A percentile compares a stretch with the other conserved stretches of the same genome.
These are phyloP conservation scores for Talaromyces nanjingensis DNA, from an alignment of 495 filamentous ascomycete species.

Conservation along the genomic window DNA sequence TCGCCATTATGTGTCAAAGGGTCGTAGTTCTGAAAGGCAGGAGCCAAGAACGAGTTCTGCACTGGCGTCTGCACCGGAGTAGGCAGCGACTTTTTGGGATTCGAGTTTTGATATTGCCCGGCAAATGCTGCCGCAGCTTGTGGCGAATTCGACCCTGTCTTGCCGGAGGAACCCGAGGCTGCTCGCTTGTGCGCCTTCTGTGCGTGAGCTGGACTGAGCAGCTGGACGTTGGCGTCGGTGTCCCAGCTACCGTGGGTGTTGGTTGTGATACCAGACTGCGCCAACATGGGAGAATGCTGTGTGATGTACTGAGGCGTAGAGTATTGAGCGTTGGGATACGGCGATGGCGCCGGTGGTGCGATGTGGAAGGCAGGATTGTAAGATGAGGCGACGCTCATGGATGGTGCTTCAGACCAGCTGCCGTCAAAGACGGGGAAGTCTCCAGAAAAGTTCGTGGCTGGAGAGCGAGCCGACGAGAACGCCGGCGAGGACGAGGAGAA, in stretches of 20 bases:
- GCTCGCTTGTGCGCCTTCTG: constrained; percentile 24
- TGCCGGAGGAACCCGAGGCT: constrained; percentile 24
- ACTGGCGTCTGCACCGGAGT: constrained; percentile 39
- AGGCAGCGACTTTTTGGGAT: constrained; percentile 36
- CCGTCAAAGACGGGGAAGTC: constrained; percentile 25
- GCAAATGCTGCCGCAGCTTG: constrained; percentile 24
- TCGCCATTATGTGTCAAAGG: constrained; percentile 33
- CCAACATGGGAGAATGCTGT: constrained; percentile 32
- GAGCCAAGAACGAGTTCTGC: constrained; percentile 36
- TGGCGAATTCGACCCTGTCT: constrained; percentile 24
- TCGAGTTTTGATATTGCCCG: constrained; percentile 24
- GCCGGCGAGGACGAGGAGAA: constrained; percentile 31
- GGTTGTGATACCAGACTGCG: constrained; percentile 24
- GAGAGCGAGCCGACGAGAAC: constrained; percentile 30
- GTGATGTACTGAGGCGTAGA: constrained; percentile 23
- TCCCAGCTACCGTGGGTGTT: constrained; percentile 36
- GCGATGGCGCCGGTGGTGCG: constrained; percentile 24
- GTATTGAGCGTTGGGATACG: constrained; percentile 15
- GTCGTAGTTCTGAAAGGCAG: constrained; percentile 43
- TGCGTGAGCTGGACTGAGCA: constrained; percentile 32
- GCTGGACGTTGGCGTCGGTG: constrained; percentile 25
- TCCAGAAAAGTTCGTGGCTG: constrained; percentile 20
- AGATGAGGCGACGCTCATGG: constrained; percentile 40
- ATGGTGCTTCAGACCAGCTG: constrained; percentile 33
- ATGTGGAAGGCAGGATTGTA: constrained; percentile 37